Conservation (phyloP, 2,329 filamentous ascomycete genomes). For the Raffaelea ambrosiae region DNA sequence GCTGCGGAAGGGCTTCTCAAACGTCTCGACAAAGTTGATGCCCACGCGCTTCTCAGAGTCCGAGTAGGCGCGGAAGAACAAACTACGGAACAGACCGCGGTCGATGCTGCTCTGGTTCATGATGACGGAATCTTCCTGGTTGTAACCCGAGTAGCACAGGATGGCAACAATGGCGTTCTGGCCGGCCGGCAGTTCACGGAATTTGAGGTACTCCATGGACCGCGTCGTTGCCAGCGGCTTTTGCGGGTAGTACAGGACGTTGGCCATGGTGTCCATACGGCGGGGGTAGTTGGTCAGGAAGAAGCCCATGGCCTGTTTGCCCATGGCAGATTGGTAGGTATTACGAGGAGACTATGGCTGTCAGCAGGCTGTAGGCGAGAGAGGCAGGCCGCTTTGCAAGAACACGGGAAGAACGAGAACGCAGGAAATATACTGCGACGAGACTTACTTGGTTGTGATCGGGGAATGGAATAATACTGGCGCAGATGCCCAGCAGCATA, state of each 20-base stretch:
- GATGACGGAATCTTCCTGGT: conserved; percentile 99
- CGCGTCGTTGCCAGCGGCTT: conserved; percentile 93
- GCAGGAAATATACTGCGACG: too few species aligned
- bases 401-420: conserved; percentile 5
- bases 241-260: conserved; percentile 97
- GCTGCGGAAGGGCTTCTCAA: conserved; percentile 85
- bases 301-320: conserved; percentile 99
- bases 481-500: conserved; percentile 97
- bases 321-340: conserved; percentile 98
- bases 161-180: conserved; percentile 99
- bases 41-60: conserved; percentile 96
- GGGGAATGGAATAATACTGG: conserved; percentile 98
- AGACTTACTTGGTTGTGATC: conserved; percentile 83
- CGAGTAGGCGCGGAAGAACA: conserved; percentile 96
- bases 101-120: conserved; percentile 99
- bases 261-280: conserved; percentile 99
- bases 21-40: conserved; percentile 84
- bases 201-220: conserved; percentile 98
- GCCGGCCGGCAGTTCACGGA: conserved; percentile 91
- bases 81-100: conserved; percentile 88
- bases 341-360: conserved; percentile 77
- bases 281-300: conserved; percentile 95
- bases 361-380: too few species aligned
- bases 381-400: too few species aligned
- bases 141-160: conserved; percentile 95